Base-by-base conservation (phyloP, 345 rosid genomes). In the Erysimum cheiranthoides region DNA sequence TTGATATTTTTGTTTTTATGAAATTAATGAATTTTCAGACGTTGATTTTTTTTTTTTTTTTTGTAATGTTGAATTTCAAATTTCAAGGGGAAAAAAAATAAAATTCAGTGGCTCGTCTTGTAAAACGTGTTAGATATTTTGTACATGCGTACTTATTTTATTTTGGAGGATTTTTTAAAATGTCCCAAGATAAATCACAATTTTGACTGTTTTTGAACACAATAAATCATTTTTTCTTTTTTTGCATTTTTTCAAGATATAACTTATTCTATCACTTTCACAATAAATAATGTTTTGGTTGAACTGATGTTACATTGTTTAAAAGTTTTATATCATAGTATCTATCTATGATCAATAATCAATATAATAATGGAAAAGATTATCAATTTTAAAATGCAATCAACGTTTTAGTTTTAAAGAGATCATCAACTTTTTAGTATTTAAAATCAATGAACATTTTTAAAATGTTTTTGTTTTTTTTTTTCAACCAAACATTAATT, bases 111-210 rank as follows among this genome's bases (percentile, higher is more conserved):
- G 49, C 27, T 58, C 13, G 50, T 61, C 10, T 72, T 51, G 42
- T 50, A 61, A 61, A 43, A 61, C 76, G 68, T 66, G 60, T 60
- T 66, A 35, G 60, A 27, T 66, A 66, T n/a, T 34, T 65, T 74
- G 73, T 66, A 5, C 67, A 58, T 31, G 65, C 60, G 14, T 54
- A 54, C 10, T 42, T 54, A 66, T 54, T 10, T 46, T 47, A 36
- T 47, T 66, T 47, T 47, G 49, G 51, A 27, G 10, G 39, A 61
- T 11, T 27, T 36, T 12, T 59, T 6, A 10, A n/a, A n/a, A n/a
- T n/a, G n/a, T n/a, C n/a, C n/a, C n/a, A 16, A 21, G 13, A 32
- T 6, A 34, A 49, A 47, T n/a, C 58, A 59, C 66, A 40, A 21
- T 35, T 38, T 49, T 28, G 10, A 36, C 59, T 28, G 31, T 7